Conservation (phyloP, 495 filamentous ascomycete genomes). For the Trichoderma virens region DNA sequence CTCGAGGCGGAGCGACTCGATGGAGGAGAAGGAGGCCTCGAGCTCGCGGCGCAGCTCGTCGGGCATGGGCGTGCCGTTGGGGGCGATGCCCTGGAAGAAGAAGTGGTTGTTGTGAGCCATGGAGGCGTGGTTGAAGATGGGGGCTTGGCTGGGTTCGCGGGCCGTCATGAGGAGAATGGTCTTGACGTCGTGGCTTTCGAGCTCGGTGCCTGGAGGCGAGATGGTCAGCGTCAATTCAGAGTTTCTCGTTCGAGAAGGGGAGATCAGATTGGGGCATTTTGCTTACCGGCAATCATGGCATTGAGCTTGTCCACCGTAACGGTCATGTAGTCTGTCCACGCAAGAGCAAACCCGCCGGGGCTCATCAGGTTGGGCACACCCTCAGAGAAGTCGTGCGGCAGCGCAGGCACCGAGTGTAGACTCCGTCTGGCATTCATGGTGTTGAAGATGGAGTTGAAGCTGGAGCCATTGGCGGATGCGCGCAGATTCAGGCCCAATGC, state of each 20-base stretch:
- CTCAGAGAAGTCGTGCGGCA: conserved; percentile 49
- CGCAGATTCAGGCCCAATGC: neutral
- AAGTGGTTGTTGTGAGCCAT: conserved; percentile 97
- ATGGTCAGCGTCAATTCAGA: conserved; percentile 4
- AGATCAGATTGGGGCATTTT: too few species aligned
- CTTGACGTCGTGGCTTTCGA: conserved; percentile 49
- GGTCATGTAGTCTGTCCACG: conserved; percentile 78
- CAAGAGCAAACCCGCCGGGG: conserved; percentile 55
- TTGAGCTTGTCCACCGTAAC: conserved; percentile 70
- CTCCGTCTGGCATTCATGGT: neutral
- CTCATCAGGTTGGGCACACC: conserved; percentile 64
- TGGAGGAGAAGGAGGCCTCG: conserved; percentile 61
- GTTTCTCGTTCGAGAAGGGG: neutral
- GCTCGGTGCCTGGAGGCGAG: conserved; percentile 43
- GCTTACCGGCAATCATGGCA: conserved; percentile 61
- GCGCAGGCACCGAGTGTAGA: conserved; percentile 49
- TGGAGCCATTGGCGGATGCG: neutral
- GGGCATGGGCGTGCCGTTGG: conserved; percentile 28
- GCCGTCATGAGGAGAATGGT: conserved; percentile 68
- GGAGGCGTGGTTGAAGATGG: conserved; percentile 87
- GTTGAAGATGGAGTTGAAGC: too few species aligned
- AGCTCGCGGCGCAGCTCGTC: conserved; percentile 32
- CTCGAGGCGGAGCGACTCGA: conserved; percentile 70
- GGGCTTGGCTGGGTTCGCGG: conserved; percentile 65
- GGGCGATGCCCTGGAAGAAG: conserved; percentile 66